Base-by-base conservation (phyloP, 2,329 filamentous ascomycete genomes). In the Trichoderma aggressivum region DNA sequence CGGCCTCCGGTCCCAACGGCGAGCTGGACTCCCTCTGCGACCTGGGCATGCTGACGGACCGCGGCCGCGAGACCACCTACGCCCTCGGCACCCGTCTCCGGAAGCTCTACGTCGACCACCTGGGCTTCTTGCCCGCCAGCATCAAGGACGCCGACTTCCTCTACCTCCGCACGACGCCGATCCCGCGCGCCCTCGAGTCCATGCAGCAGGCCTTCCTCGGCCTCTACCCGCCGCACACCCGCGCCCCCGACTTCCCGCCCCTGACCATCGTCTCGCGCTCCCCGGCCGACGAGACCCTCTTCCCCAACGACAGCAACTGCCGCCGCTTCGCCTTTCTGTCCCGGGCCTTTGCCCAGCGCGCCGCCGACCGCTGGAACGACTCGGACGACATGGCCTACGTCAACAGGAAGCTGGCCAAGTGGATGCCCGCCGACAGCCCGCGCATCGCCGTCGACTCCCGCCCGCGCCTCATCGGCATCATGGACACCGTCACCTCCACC, bases 401-500 rank as follows among this genome's bases (percentile, higher is more conserved):
- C 28, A 94, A 92, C 76, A 90, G 88, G 72, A 82, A 92, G 72
- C 89, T 94, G 68, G 90, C 91, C 43, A 94, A 92, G 79, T 97
- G 92, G 89, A 97, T 98, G 92, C 93, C 94, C 0, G 86, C 89
- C 8, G 86, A 86, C 43, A 86, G 85, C 34, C 87, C 87, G 12
- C 86, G 86, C 50, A 90, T 98, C 10, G 92, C 92, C 30, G 93
- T 98, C 10, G 94, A 98, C 80, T 91, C 90, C 1, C 91, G 91
- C 72, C 96, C 96, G 0, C 87, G 94, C 58, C 85, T 98, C 14
- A 94, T 90, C 7, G 96, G 96, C 67, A 91, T 99, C 76, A 94
- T 97, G 92, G 96, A 99, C 82, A 96, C 93, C 0, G 88, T 98
- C 77, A 98, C 98, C 79, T 89, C 93, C 7, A 97, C 94, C 0